phyloP scores from a whole-genome alignment of 345 rosid genomes.

The Moricandia moricandioides region DNA sequence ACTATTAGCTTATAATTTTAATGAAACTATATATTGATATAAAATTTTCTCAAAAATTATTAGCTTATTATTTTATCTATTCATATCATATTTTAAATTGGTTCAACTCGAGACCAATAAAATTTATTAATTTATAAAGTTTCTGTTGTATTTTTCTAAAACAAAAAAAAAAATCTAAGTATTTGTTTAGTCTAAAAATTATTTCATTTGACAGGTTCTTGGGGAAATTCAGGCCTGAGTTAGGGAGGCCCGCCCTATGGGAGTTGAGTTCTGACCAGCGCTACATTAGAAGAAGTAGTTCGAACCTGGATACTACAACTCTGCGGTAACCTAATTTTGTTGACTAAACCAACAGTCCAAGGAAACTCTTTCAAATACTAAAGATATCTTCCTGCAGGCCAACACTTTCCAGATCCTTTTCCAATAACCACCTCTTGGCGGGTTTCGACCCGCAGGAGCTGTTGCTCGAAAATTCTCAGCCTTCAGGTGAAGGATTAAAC shows the following conservation, averaged over 20 bases:
- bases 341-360: neutral
- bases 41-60: too few relatives aligned
- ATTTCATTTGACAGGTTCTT: constrained; percentile 30
- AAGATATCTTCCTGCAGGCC: constrained; percentile 17
- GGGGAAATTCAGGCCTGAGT: constrained; percentile 31
- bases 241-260: constrained; percentile 31
- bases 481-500: constrained; percentile 26
- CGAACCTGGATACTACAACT: constrained; percentile 21
- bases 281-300: constrained; percentile 20
- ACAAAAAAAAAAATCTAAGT: neutral
- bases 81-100: too few relatives aligned
- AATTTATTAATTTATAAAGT: too few relatives aligned
- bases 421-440: constrained; percentile 23
- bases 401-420: constrained; percentile 32
- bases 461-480: neutral
- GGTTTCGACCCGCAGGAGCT: constrained; percentile 25
- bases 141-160: too few relatives aligned
- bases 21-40: too few relatives aligned
- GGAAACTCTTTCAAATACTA: neutral
- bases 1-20: too few relatives aligned
- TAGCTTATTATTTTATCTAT: too few relatives aligned
- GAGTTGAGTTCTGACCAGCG: constrained; percentile 32
- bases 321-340: constrained; percentile 21
- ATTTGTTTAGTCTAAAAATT: neutral
- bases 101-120: too few relatives aligned